Conservation (phyloP, 148 eudicot genomes). For the Chenopodium formosanum region DNA sequence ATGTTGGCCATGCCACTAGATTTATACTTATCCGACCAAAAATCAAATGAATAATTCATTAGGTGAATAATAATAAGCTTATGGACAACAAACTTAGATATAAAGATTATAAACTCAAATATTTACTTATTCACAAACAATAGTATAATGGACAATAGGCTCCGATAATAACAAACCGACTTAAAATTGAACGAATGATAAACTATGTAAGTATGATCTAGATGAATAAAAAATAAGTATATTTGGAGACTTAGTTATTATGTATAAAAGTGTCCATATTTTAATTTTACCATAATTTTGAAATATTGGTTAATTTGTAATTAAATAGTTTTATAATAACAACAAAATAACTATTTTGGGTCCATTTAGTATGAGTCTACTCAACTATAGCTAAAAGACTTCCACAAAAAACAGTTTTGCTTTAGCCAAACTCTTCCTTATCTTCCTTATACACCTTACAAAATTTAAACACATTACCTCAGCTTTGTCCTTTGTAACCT, state of each 20-base stretch:
- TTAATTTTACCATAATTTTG: neutral
- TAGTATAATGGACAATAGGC: neutral
- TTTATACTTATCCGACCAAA: neutral
- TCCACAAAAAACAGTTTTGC: constrained; percentile 3
- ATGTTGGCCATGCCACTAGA: no score
- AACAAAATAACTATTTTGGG: neutral
- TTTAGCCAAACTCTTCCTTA: constrained; percentile 26
- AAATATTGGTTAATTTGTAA: neutral
- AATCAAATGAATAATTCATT: no score
- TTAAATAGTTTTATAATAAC: neutral
- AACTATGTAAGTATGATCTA: no score
- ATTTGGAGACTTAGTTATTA: no score
- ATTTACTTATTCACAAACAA: no score
- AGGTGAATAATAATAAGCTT: no score
- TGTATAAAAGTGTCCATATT: neutral
- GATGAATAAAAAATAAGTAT: no score
- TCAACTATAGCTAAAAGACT: neutral
- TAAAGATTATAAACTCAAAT: no score
- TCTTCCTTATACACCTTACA: constrained; percentile 28
- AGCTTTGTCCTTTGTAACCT: neutral
- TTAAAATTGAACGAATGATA: no score
- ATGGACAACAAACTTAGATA: no score
- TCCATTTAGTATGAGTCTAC: neutral
- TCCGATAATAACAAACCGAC: no score
- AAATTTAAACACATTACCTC: neutral